Base-by-base conservation (phyloP, 2,329 filamentous ascomycete species). In the Penicillium sp. region DNA sequence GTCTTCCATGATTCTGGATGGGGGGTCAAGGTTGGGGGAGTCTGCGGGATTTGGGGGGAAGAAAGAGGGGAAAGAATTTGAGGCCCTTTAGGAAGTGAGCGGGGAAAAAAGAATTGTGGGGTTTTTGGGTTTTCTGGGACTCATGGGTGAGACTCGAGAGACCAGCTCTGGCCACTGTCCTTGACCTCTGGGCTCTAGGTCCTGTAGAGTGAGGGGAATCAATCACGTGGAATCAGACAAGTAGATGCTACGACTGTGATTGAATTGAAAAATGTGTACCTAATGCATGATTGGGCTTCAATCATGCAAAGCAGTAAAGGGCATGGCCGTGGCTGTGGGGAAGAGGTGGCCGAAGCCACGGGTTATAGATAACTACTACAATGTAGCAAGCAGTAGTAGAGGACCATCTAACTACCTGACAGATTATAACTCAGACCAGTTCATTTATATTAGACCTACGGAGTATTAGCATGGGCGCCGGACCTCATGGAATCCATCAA, bases 41-140 rank as follows among this genome's bases (percentile, higher is more conserved):
- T 58, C 62, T 62, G 51, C 50, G 37, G 37, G 37, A 52, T 52
- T 52, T 43, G 50, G 63, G 65, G 66, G 55, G 58, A 61, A 64
- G 65, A 67, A 68, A 68, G 64, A 62, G 63, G 66, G 66, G 67
- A 68, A 64, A 68, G 64, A 66, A 61, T 65, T 63, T 67, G 62
- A 61, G 61, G 63, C 55, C 47, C 60, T 58, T 49, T 40, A 40
- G 51, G 53, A 51, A 54, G 51, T 69, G 69, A 75, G 71, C 70
- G 71, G 73, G 73, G 72, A 74, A 72, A 72, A 72, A 70, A 68
- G 57, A 56, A 69, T 70, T 73, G 72, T 73, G 73, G 73, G 72
- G 71, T 64, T 63, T 63, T 41, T 18, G 37, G 33, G n/a, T 51
- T 39, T 37, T 51, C 6, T 16, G 19, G 35, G 18, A 51, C 22